phyloP scores from a whole-genome alignment of 2,329 filamentous ascomycete species.

The Pyrenophora graminea region DNA sequence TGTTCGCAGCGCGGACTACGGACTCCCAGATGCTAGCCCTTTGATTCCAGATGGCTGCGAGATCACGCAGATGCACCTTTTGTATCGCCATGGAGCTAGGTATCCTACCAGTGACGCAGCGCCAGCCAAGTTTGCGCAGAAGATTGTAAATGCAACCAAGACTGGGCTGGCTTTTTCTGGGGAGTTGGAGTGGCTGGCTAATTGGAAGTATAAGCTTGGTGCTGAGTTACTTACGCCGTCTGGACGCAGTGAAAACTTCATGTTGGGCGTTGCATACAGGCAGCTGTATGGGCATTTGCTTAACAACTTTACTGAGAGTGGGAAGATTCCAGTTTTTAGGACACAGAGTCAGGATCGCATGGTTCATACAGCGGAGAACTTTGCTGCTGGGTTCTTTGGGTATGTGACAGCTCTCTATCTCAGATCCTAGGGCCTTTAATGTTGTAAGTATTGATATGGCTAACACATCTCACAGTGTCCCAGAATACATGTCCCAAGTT shows the following conservation, averaged over 20 bases:
- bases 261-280: conserved; percentile 48
- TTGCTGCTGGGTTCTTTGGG: conserved; percentile 39
- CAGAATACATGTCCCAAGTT: conserved; percentile 35
- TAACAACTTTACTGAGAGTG: conserved; percentile 49
- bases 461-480: conserved; percentile 16
- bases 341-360: conserved; percentile 39
- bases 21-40: conserved; percentile 32
- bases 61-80: conserved; percentile 34
- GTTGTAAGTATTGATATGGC: too few species aligned
- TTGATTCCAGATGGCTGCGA: conserved; percentile 33
- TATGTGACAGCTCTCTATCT: too few species aligned
- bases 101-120: conserved; percentile 36
- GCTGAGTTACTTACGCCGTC: conserved; percentile 39
- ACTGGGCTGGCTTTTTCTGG: conserved; percentile 29
- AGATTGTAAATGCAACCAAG: conserved; percentile 34
- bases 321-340: conserved; percentile 47
- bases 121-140: conserved; percentile 31
- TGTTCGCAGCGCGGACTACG: conserved; percentile 34
- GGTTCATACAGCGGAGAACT: conserved; percentile 41
- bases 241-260: conserved; percentile 46
- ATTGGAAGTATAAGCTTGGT: conserved; percentile 39
- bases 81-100: conserved; percentile 39
- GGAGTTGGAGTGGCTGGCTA: conserved; percentile 31
- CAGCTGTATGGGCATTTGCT: conserved; percentile 51
- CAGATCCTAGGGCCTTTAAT: too few species aligned